Evolutionary conservation across 371 early-diverging fungal species (phyloP).

Genomic region (Mortierella sp.): DNA sequence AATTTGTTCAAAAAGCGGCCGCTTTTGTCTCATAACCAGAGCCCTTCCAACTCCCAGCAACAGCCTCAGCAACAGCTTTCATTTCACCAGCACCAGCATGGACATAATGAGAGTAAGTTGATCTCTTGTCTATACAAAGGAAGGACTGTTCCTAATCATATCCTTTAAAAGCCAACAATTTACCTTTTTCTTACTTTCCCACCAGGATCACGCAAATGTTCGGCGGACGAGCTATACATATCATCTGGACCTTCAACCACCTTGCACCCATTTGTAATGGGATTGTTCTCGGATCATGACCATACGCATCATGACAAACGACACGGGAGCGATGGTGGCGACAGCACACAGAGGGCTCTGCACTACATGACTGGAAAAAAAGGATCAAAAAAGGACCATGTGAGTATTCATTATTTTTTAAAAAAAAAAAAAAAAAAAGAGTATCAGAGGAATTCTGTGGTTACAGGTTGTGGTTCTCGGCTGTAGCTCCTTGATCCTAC

Average conservation of each 20-base stretch:
- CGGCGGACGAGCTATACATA: conserved; percentile 30
- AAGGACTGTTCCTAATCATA: no score
- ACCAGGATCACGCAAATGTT: conserved; percentile 42
- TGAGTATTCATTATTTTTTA: not conserved
- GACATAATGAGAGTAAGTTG: conserved; percentile 19
- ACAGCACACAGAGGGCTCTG: conserved; percentile 19
- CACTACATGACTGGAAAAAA: conserved; percentile 41
- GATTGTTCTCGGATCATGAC: conserved; percentile 34
- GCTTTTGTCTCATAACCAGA: conserved; percentile 21
- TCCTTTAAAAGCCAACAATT: no score
- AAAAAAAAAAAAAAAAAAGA: not conserved
- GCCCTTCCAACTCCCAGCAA: conserved; percentile 7
- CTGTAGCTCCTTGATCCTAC: not conserved
- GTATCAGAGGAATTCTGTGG: not conserved
- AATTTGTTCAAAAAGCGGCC: conserved; percentile 31
- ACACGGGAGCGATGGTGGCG: conserved; percentile 32
- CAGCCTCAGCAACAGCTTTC: conserved; percentile 8
- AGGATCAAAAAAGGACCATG: conserved; percentile 18
- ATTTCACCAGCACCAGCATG: conserved; percentile 9
- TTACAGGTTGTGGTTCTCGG: not conserved
- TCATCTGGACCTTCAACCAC: conserved; percentile 8
- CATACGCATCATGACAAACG: conserved; percentile 21
- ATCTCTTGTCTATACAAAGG: no score
- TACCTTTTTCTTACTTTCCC: not conserved
- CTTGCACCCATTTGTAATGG: conserved; percentile 19